Evolutionary conservation across 305 asterid genomes (phyloP).

Genomic region (Rubia tinctorum): DNA sequence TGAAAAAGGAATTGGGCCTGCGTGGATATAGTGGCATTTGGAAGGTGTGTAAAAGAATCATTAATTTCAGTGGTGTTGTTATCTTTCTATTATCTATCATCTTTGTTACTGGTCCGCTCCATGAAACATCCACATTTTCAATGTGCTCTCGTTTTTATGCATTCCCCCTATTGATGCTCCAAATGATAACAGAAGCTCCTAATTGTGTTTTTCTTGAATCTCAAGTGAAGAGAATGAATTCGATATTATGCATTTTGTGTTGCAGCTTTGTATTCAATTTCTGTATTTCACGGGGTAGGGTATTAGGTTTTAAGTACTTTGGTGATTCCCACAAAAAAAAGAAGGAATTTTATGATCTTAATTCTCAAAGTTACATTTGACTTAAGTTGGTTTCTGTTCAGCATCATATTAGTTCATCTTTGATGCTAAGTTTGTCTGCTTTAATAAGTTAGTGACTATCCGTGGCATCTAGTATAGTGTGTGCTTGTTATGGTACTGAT

Average conservation of each 20-base stretch:
- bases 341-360: background rate
- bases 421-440: background rate
- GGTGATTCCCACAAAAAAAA: background rate
- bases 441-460: background rate
- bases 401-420: background rate
- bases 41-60: constrained; percentile 58
- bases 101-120: background rate
- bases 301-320: background rate
- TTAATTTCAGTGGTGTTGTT: constrained; percentile 24
- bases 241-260: background rate
- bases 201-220: background rate
- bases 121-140: background rate
- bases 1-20: constrained; percentile 62
- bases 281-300: background rate
- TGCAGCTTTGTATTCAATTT: background rate
- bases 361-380: background rate
- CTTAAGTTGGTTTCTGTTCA: background rate
- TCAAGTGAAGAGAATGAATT: background rate
- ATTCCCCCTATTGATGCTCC: background rate
- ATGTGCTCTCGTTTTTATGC: constrained; percentile 6
- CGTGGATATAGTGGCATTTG: constrained; percentile 91
- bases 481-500: background rate
- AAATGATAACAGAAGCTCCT: background rate
- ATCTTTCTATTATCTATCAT: constrained; percentile 17
- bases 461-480: background rate